Evolutionary conservation across 2,329 filamentous ascomycete species (phyloP).

Genomic region (Exserohilum rostratum): DNA sequence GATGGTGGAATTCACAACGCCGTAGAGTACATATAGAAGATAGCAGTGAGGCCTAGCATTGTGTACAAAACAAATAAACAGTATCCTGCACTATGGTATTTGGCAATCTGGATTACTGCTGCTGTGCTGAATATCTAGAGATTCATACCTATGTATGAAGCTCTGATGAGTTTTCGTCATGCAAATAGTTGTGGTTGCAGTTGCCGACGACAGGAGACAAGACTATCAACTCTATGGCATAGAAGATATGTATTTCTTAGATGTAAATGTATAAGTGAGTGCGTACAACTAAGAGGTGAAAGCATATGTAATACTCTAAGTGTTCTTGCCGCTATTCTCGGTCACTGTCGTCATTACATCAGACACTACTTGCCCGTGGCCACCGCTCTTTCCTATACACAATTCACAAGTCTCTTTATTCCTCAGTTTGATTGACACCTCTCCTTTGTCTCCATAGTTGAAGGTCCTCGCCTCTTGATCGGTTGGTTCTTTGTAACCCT

Average conservation of each 20-base stretch:
- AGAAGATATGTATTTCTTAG: no score
- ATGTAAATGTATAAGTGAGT: neutral
- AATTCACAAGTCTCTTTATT: neutral
- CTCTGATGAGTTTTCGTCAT: no score
- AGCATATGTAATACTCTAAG: neutral
- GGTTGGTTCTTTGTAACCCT: rapidly evolving
- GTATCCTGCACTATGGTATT: no score
- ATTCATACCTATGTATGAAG: no score
- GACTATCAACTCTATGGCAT: neutral
- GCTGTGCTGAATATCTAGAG: no score
- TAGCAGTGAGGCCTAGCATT: no score
- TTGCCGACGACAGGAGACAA: neutral
- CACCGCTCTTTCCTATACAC: neutral
- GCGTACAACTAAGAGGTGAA: no score
- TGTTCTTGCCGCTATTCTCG: neutral
- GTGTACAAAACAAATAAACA: no score
- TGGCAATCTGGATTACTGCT: no score
- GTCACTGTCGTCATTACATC: neutral
- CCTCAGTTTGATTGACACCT: neutral
- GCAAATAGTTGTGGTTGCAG: neutral
- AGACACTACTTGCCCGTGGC: neutral
- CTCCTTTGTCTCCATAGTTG: neutral
- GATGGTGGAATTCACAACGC: no score
- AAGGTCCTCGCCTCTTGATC: neutral
- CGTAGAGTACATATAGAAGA: no score